These are phyloP conservation scores for Akebia trifoliata DNA, from an alignment of 164 flowering plant species.

Conservation along the genomic window DNA sequence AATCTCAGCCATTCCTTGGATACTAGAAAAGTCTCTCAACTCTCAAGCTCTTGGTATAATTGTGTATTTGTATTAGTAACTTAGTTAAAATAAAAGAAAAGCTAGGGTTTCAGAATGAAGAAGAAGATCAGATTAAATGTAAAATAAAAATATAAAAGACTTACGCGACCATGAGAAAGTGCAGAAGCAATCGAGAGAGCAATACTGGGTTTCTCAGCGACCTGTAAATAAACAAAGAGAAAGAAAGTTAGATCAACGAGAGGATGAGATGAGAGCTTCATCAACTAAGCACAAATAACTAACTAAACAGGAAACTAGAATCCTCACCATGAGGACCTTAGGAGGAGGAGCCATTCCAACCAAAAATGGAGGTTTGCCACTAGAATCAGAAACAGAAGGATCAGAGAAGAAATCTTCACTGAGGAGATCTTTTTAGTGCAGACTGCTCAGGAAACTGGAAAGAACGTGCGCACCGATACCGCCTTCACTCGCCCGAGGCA, in stretches of 20 bases:
- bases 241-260: neutral
- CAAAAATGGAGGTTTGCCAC: too few species aligned
- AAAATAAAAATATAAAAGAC: conserved; percentile 3
- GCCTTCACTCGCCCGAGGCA: too few species aligned
- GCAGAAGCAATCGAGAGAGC: conserved; percentile 79
- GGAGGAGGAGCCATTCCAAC: too few species aligned
- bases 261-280: neutral
- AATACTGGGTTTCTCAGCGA: conserved; percentile 96
- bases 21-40: too few species aligned
- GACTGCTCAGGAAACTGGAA: too few species aligned
- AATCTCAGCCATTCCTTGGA: too few species aligned
- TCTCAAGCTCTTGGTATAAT: too few species aligned
- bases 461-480: too few species aligned
- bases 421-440: too few species aligned
- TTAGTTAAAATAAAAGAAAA: neutral
- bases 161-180: conserved; percentile 74
- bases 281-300: neutral
- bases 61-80: neutral
- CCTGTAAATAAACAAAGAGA: conserved; percentile 34
- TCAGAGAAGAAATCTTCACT: too few species aligned
- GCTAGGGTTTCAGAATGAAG: neutral
- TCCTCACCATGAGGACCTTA: conserved; percentile 27
- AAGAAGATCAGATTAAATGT: neutral
- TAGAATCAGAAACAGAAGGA: too few species aligned
- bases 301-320: neutral